A percentile compares a stretch with the other conserved stretches of the same genome.
phyloP scores from a whole-genome alignment of 495 filamentous ascomycete genomes.

The Viridothelium virens region DNA sequence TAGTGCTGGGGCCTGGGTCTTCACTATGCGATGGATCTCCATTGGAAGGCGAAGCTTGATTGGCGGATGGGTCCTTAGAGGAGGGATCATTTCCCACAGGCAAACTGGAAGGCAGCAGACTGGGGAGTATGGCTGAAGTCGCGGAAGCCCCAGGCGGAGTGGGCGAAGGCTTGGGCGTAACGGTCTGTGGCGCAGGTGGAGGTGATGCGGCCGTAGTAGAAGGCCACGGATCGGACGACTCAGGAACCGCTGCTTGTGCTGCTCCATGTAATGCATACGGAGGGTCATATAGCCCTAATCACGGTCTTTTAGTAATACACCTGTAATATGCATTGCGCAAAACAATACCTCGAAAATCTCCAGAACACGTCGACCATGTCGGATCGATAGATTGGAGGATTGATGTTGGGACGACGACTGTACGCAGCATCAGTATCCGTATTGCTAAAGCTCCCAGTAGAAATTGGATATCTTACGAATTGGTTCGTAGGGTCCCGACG shows the following conservation, averaged over 20 bases:
- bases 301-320: neutral
- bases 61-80: neutral
- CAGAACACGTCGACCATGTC: neutral
- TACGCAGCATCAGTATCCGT: neutral
- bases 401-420: slow-evolving; percentile 1
- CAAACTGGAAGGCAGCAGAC: neutral
- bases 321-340: neutral
- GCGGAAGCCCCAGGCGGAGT: too few species aligned
- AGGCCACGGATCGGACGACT: neutral
- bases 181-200: neutral
- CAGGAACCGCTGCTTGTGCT: neutral
- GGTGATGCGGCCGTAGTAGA: neutral
- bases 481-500: neutral
- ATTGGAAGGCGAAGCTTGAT: neutral
- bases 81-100: neutral
- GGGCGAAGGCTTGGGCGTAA: neutral
- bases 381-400: neutral
- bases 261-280: slow-evolving; percentile 5
- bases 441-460: neutral
- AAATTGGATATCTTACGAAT: neutral
- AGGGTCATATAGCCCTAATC: neutral
- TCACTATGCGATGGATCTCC: neutral
- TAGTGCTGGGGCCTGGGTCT: neutral
- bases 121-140: neutral
- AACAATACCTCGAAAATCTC: neutral